phyloP scores from a whole-genome alignment of 2,329 filamentous ascomycete species.

The Aspergillus niger region DNA sequence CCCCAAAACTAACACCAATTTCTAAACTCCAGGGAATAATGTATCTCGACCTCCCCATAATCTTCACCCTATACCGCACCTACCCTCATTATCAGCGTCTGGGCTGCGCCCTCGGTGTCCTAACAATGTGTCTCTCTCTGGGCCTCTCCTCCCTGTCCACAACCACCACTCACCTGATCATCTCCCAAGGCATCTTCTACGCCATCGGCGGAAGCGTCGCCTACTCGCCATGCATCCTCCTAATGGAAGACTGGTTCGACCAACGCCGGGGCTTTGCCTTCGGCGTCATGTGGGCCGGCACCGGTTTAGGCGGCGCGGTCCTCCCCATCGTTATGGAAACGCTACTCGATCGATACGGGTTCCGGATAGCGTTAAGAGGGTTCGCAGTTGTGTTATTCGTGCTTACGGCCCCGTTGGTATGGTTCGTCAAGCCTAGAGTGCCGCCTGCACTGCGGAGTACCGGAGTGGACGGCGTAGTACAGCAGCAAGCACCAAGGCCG shows the following conservation, averaged over 20 bases:
- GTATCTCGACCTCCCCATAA: slow-evolving; percentile 27
- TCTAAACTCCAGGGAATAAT: slow-evolving; percentile 23
- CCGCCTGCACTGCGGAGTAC: slow-evolving; percentile 22
- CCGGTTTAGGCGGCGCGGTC: slow-evolving; percentile 44
- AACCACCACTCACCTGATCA: slow-evolving; percentile 26
- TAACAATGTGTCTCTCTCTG: slow-evolving; percentile 27
- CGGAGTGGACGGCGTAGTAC: too few relatives aligned
- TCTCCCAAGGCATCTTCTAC: slow-evolving; percentile 35
- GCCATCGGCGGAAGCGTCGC: slow-evolving; percentile 52
- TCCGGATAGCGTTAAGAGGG: slow-evolving; percentile 47
- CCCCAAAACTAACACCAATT: neutral
- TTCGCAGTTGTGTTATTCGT: slow-evolving; percentile 41
- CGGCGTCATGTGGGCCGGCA: slow-evolving; percentile 43
- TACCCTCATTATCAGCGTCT: slow-evolving; percentile 23
- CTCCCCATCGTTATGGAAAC: slow-evolving; percentile 50
- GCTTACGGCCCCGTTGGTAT: slow-evolving; percentile 27
- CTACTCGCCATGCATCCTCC: slow-evolving; percentile 51
- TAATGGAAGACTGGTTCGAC: slow-evolving; percentile 56
- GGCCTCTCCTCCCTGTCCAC: slow-evolving; percentile 29
- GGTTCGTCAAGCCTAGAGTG: slow-evolving; percentile 47
- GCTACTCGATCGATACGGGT: slow-evolving; percentile 47
- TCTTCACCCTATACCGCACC: slow-evolving; percentile 24
- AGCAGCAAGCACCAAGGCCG: too few relatives aligned
- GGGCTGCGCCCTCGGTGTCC: slow-evolving; percentile 25
- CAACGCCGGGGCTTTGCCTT: slow-evolving; percentile 48